Percentiles rank a stretch among this genome's conserved stretches.
phyloP scores from a whole-genome alignment of 768 basidiomycete genomes.

The Piloderma croceum region DNA sequence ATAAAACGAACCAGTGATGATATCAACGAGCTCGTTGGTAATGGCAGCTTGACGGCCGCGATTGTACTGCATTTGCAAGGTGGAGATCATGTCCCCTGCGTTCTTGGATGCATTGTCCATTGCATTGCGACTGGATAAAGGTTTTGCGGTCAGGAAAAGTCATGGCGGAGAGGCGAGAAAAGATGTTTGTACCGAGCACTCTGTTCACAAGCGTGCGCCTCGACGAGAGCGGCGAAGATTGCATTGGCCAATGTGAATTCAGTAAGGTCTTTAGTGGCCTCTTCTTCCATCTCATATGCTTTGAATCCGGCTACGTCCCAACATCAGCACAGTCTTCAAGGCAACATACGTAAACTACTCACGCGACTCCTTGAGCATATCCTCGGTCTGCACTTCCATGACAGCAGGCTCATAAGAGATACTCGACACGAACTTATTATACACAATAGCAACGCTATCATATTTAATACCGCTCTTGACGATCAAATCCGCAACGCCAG shows the following conservation, averaged over 20 bases:
- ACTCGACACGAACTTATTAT: slow-evolving; percentile 85
- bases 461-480: slow-evolving; percentile 79
- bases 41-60: slow-evolving; percentile 98
- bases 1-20: slow-evolving; percentile 71
- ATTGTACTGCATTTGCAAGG: slow-evolving; percentile 92
- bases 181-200: slow-evolving; percentile 64
- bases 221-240: slow-evolving; percentile 88
- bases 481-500: slow-evolving; percentile 89
- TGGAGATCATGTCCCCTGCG: slow-evolving; percentile 86
- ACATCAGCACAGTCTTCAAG: too few relatives aligned
- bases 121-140: slow-evolving; percentile 79
- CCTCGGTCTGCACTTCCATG: slow-evolving; percentile 76
- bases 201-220: slow-evolving; percentile 93
- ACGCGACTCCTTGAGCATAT: slow-evolving; percentile 78
- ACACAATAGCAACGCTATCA: slow-evolving; percentile 75
- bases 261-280: slow-evolving; percentile 85
- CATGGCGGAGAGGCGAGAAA: slow-evolving; percentile 4
- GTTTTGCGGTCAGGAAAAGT: slow-evolving; percentile 8
- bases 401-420: slow-evolving; percentile 81
- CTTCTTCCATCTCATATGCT: slow-evolving; percentile 97
- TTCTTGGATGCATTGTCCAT: slow-evolving; percentile 99
- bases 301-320: slow-evolving; percentile 72
- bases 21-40: slow-evolving; percentile 91
- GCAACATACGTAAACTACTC: slow-evolving; percentile 34
- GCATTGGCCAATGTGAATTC: slow-evolving; percentile 97